phyloP scores from a whole-genome alignment of 2,329 filamentous ascomycete genomes.

The Aspergillus sp. region DNA sequence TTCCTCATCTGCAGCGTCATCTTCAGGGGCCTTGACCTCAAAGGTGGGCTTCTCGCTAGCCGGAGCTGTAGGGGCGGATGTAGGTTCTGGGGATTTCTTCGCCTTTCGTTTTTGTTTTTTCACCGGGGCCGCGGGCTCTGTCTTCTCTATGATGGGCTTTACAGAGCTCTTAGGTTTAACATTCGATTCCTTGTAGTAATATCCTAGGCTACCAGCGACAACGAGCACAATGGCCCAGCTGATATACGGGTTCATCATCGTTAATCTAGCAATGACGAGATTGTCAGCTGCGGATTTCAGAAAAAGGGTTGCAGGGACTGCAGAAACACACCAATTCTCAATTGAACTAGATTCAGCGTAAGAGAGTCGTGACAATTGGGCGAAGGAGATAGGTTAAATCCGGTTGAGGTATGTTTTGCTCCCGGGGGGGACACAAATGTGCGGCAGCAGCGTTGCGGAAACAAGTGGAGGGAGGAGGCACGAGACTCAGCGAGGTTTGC shows the following conservation, averaged over 20 bases:
- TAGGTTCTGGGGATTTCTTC: conserved; percentile 32
- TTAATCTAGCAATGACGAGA: conserved; percentile 11
- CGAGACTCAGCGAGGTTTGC: background rate
- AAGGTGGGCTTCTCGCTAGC: conserved; percentile 30
- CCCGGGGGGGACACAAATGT: background rate
- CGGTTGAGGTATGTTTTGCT: background rate
- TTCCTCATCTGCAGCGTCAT: conserved; percentile 53
- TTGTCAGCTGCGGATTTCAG: background rate
- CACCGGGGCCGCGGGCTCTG: conserved; percentile 28
- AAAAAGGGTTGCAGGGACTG: background rate
- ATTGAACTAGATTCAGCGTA: conserved; percentile 8
- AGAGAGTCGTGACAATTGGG: conserved; percentile 11
- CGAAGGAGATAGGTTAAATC: background rate
- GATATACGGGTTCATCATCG: conserved; percentile 45
- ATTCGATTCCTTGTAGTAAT: conserved; percentile 41
- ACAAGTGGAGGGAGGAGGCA: background rate
- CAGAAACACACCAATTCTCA: conserved; percentile 7
- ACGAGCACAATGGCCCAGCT: conserved; percentile 47
- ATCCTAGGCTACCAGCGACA: conserved; percentile 41
- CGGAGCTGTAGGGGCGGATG: conserved; percentile 21
- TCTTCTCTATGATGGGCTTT: conserved; percentile 35
- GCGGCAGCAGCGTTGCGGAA: background rate
- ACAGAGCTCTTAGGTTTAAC: conserved; percentile 32
- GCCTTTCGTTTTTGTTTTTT: conserved; percentile 47
- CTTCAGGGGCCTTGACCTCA: conserved; percentile 28